Base-by-base conservation (phyloP, 768 basidiomycete genomes). In the Lactarius hengduanensis region DNA sequence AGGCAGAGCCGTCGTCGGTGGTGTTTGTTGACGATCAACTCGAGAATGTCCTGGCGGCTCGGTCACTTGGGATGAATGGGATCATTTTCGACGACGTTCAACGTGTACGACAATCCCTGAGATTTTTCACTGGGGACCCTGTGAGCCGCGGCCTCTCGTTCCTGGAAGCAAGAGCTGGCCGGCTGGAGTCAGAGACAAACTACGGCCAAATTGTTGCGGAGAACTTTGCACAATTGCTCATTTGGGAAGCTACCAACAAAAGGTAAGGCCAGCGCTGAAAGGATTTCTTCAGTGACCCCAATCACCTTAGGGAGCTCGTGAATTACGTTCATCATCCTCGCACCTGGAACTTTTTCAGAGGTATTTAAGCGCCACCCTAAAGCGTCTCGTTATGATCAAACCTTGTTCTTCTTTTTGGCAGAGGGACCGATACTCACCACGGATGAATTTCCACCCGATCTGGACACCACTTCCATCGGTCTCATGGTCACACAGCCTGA, bases 21-120 rank as follows among this genome's bases (percentile, higher is more conserved):
- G 81, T 86, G 36, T 87, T 86, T 69, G 80, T 88, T 9, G 86
- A 88, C 59, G 85, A 86, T 75, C 83, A 84, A 64, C 75, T 78
- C 11, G 86, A 86, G 69, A 86, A 87, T 65, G 82, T 88, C 5
- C 70, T 85, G 11, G 79, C 83, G 2, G 85, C 86, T 10, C 81
- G 83, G 4, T 86, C 84, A 0, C 75, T 86, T 10, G 86, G 86
- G 7, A 75, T 86, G 56, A 77, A 80, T 56, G 85, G 85, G 4
- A 80, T 87, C 67, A 76, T 85, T 32, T 85, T 83, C 53, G 80
- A 84, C 59, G 72, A 78, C 36, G 71, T 73, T 8, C 73, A 71
- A 0, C 73, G 74, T 30, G 83, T 85, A 50, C 76, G 77, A 32
- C 81, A 81, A 10, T 73, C 78, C 0, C 78, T 87, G 22, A 78